phyloP scores from a whole-genome alignment of 306 rosid genomes.

The Acacia confusa region DNA sequence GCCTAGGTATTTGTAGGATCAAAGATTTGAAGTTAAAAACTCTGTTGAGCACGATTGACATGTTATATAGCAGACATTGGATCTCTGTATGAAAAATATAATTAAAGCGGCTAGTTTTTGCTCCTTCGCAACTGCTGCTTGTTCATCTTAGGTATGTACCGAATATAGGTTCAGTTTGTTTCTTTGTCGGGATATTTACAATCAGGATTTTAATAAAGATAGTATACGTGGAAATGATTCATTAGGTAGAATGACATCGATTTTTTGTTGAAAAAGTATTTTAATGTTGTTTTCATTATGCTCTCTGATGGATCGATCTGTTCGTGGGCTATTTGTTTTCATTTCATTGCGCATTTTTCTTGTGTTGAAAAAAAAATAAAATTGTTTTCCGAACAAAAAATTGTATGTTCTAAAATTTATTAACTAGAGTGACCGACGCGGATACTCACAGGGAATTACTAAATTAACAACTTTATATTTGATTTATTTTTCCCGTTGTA shows the following conservation, averaged over 20 bases:
- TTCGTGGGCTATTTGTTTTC: background rate
- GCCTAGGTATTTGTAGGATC: slow-evolving; percentile 53
- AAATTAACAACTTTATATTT: background rate
- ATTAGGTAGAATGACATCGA: background rate
- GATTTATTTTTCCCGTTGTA: background rate
- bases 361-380: background rate
- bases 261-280: background rate
- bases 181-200: background rate
- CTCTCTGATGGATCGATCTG: background rate
- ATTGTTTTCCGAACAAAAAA: background rate
- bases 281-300: background rate
- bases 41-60: slow-evolving; percentile 47
- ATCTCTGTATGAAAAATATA: slow-evolving; percentile 32
- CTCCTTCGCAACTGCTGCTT: slow-evolving; percentile 14
- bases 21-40: slow-evolving; percentile 41
- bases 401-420: background rate
- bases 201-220: background rate
- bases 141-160: background rate
- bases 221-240: background rate
- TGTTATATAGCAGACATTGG: slow-evolving; percentile 47
- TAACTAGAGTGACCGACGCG: background rate
- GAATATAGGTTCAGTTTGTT: background rate
- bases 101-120: slow-evolving; percentile 30
- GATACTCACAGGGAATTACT: too few species aligned
- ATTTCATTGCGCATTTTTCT: background rate